phyloP scores from a whole-genome alignment of 1,284 basidiomycete genomes.

The Coniferiporia sulphurascens region DNA sequence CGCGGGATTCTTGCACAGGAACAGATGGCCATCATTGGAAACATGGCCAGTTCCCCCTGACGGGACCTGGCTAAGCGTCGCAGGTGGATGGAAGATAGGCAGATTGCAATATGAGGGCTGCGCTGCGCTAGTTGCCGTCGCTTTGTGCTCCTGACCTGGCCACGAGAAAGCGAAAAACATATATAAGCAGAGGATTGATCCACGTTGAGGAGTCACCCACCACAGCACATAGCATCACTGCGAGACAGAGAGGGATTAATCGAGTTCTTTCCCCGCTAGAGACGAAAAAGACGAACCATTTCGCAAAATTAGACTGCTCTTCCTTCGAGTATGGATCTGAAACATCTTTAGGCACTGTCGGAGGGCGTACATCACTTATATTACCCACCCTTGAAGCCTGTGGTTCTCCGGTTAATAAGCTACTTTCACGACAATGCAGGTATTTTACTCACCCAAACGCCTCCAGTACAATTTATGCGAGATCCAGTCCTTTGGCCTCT shows the following conservation, averaged over 20 bases:
- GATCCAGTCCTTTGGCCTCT: conserved; percentile 47
- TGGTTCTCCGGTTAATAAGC: not conserved
- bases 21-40: conserved; percentile 52
- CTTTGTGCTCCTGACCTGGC: conserved; percentile 47
- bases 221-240: conserved; percentile 53
- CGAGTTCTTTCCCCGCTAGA: not conserved
- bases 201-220: conserved; percentile 25
- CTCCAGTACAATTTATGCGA: conserved; percentile 55
- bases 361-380: not conserved
- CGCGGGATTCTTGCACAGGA: conserved; percentile 50
- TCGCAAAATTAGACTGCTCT: conserved; percentile 46
- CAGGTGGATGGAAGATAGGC: conserved; percentile 48
- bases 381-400: conserved; percentile 29
- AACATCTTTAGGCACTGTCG: not conserved
- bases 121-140: conserved; percentile 32
- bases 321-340: conserved; percentile 55
- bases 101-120: conserved; percentile 53
- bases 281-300: conserved; percentile 31
- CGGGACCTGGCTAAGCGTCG: conserved; percentile 24
- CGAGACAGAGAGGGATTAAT: not conserved
- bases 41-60: conserved; percentile 40
- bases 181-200: not conserved
- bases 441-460: conserved; percentile 38
- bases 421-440: not conserved
- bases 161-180: not conserved